Evolutionary conservation across 1,284 basidiomycete species (phyloP).

Genomic region (Somion occarium): DNA sequence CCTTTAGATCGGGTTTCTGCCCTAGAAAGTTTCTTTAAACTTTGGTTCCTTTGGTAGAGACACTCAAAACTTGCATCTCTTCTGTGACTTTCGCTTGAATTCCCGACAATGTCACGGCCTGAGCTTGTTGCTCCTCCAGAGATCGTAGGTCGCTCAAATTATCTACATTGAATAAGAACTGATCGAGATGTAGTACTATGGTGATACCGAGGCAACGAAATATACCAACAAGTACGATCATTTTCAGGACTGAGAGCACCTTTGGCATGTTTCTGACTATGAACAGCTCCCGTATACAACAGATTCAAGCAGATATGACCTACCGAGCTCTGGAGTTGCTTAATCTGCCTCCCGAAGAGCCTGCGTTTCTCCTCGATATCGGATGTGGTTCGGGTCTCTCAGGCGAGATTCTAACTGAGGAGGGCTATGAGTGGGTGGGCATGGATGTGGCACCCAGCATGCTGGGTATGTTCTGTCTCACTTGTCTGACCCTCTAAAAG

Average conservation of each 20-base stretch:
- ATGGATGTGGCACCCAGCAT: constrained; percentile 96
- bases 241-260: constrained; percentile 1
- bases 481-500: neutral
- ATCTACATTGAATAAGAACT: constrained; percentile 5
- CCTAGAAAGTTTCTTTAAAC: neutral
- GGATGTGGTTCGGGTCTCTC: constrained; percentile 98
- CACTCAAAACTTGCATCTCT: neutral
- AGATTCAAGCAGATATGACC: constrained; percentile 98
- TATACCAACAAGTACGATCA: constrained; percentile 87
- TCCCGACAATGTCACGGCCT: constrained; percentile 86
- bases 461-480: constrained; percentile 61
- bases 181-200: constrained; percentile 76
- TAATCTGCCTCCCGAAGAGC: constrained; percentile 71
- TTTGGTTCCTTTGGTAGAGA: no score
- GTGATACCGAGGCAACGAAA: constrained; percentile 92
- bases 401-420: constrained; percentile 94
- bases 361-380: constrained; percentile 89
- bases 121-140: constrained; percentile 96
- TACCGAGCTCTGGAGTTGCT: constrained; percentile 92
- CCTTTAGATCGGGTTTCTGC: no score
- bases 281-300: constrained; percentile 87
- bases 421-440: constrained; percentile 93
- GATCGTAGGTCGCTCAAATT: constrained; percentile 58
- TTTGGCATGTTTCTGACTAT: neutral
- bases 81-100: neutral